These are phyloP conservation scores for Elaeis oleifera DNA, from an alignment of 202 grass and related monocot species.

Conservation along the genomic window DNA sequence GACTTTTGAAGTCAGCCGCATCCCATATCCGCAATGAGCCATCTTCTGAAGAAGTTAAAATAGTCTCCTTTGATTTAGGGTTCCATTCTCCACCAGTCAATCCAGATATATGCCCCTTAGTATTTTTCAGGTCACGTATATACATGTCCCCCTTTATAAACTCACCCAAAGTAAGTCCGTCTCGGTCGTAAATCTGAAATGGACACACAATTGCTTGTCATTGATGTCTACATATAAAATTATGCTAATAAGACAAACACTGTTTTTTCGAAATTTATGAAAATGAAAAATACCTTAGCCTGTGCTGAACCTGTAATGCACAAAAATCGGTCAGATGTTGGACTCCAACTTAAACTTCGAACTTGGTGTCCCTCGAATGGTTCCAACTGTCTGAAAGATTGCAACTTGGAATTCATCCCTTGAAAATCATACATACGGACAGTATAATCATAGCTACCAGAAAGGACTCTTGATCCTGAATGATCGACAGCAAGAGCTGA, in stretches of 20 bases:
- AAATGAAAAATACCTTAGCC: conserved; percentile 61
- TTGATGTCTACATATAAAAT: conserved; percentile 11
- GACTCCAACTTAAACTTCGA: conserved; percentile 94
- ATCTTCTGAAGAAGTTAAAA: conserved; percentile 95
- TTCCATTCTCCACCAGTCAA: conserved; percentile 95
- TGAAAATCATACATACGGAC: conserved; percentile 97
- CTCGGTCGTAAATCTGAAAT: conserved; percentile 85
- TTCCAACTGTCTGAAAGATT: conserved; percentile 93
- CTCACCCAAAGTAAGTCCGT: conserved; percentile 84
- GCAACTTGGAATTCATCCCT: conserved; percentile 98
- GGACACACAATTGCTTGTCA: conserved; percentile 19
- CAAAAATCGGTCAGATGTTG: conserved; percentile 79
- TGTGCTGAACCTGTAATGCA: conserved; percentile 90
- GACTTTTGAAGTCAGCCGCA: conserved; percentile 78
- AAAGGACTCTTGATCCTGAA: conserved; percentile 82
- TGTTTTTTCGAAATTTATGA: conserved; percentile 19
- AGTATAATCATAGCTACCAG: conserved; percentile 94
- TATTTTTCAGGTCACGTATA: conserved; percentile 96
- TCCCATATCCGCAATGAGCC: conserved; percentile 92
- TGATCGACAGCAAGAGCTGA: conserved; percentile 93
- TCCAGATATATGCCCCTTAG: conserved; percentile 93
- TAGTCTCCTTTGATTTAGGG: conserved; percentile 90
- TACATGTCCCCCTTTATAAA: conserved; percentile 98
- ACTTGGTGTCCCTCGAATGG: conserved; percentile 98
- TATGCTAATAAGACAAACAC: background rate